Evolutionary conservation across 2,329 filamentous ascomycete species (phyloP).

Genomic region (Aspergillus sp.): DNA sequence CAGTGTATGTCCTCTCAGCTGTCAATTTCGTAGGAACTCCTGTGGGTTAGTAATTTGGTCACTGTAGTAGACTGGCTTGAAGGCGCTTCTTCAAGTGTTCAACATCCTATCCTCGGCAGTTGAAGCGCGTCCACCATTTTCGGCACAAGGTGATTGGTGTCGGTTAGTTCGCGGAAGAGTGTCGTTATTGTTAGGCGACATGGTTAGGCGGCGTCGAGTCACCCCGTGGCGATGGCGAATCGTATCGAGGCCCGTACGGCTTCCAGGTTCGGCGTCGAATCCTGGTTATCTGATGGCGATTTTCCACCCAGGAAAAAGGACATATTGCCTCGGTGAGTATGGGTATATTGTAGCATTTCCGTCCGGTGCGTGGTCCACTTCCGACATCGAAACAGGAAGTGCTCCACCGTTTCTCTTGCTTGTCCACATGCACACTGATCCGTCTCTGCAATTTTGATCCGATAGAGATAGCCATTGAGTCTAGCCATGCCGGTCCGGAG

Average conservation of each 20-base stretch:
- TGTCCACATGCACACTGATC: slow-evolving; percentile 19
- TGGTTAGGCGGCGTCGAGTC: slow-evolving; percentile 26
- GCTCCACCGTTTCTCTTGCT: slow-evolving; percentile 21
- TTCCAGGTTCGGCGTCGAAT: slow-evolving; percentile 29
- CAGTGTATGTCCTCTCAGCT: too few relatives aligned
- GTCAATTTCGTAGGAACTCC: too few relatives aligned
- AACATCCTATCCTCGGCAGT: too few relatives aligned
- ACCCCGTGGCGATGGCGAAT: slow-evolving; percentile 26
- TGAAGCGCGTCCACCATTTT: too few relatives aligned
- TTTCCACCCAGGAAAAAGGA: slow-evolving; percentile 30
- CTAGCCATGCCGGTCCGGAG: slow-evolving; percentile 28
- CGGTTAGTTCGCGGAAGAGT: slow-evolving; percentile 11
- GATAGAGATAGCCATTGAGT: slow-evolving; percentile 28
- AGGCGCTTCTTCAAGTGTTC: too few relatives aligned
- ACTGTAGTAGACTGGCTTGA: too few relatives aligned
- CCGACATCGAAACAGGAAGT: slow-evolving; percentile 28
- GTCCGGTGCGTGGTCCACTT: slow-evolving; percentile 25
- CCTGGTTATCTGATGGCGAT: slow-evolving; percentile 17
- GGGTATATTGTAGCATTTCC: slow-evolving; percentile 23
- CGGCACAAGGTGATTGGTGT: slow-evolving; percentile 24
- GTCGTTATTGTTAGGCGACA: slow-evolving; percentile 11
- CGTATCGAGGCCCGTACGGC: slow-evolving; percentile 28
- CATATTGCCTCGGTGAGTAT: slow-evolving; percentile 23
- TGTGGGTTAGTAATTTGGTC: too few relatives aligned
- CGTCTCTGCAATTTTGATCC: slow-evolving; percentile 5